Base-by-base conservation (phyloP, 2,329 filamentous ascomycete genomes). In the Colletotrichum zoysiae region DNA sequence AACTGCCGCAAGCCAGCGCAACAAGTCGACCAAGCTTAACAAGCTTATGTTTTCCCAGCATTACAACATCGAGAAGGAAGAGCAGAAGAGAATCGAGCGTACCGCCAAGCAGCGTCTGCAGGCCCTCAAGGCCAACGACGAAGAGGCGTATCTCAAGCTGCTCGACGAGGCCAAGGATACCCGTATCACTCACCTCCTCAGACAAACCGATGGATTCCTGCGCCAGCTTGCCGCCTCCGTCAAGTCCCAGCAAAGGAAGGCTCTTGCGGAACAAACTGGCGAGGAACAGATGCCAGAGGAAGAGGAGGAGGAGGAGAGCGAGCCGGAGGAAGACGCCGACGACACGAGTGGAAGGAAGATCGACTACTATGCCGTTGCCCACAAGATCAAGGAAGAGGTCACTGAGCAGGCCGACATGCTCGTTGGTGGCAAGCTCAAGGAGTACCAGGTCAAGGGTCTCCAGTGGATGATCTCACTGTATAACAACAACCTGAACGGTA, bases 391-490 rank as follows among this genome's bases (percentile, higher is more conserved):
- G 81, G 96, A 99, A 85, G 94, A 97, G 75, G 92, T 99, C 76
- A 92, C 89, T 1, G 86, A 87, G 73, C 96, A 99, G 79, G 94
- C 96, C 8, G 83, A 84, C 65, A 97, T 97, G 55, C 88, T 99
- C 73, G 94, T 98, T 74, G 96, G 96, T 80, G 96, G 96, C 79
- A 93, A 87, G 14, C 87, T 99, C 76, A 99, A 99, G 82, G 96
- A 99, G 81, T 99, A 99, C 83, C 96, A 99, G 84, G 76, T 99
- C 83, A 98, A 98, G 90, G 96, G 96, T 88, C 86, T 99, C 59
- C 95, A 99, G 82, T 99, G 96, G 96, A 99, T 99, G 96, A 92
- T 99, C 73, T 99, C 96, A 18, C 88, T 99, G 18, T 99, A 98
- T 89, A 99, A 99, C 91, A 99, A 99, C 87, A 99, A 98, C 83